Percentiles rank a stretch among this genome's conserved stretches.
These are phyloP conservation scores for Porphyridium purpureum DNA, from an alignment of 23 red algal species.

Conservation along the genomic window DNA sequence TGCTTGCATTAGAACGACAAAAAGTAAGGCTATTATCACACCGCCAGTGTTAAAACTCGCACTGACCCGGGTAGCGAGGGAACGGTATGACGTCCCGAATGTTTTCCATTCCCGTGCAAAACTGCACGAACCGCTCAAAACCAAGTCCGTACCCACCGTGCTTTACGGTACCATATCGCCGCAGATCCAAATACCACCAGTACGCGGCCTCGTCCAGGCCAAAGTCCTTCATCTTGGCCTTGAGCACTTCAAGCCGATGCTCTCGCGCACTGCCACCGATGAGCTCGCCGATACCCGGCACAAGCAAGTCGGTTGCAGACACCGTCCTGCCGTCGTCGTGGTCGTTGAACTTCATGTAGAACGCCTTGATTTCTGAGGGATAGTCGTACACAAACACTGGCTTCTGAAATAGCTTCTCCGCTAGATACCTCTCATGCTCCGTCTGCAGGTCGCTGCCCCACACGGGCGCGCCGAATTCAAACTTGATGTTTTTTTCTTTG, in stretches of 20 bases:
- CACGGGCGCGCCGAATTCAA: slow-evolving; percentile 78
- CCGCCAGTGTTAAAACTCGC: slow-evolving; percentile 95
- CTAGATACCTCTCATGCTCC: slow-evolving; percentile 91
- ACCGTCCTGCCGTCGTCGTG: slow-evolving; percentile 56
- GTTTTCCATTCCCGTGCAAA: slow-evolving; percentile 92
- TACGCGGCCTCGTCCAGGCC: slow-evolving; percentile 54
- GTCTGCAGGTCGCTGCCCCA: slow-evolving; percentile 90
- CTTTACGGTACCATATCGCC: slow-evolving; percentile 74
- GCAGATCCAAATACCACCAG: slow-evolving; percentile 96
- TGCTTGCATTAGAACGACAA: too few species aligned
- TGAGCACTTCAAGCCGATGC: slow-evolving; percentile 56
- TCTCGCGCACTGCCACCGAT: slow-evolving; percentile 85
- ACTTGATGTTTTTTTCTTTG: slow-evolving; percentile 14
- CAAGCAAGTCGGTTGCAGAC: slow-evolving; percentile 81
- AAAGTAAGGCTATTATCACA: too few species aligned
- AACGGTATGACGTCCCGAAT: slow-evolving; percentile 99
- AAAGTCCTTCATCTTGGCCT: slow-evolving; percentile 41
- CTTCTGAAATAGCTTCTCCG: slow-evolving; percentile 71
- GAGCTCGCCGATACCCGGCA: slow-evolving; percentile 91
- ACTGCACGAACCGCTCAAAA: slow-evolving; percentile 93
- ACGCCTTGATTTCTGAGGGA: slow-evolving; percentile 87
- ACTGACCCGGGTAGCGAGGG: slow-evolving; percentile 72
- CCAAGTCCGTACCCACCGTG: slow-evolving; percentile 97
- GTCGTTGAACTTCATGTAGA: slow-evolving; percentile 90
- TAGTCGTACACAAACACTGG: slow-evolving; percentile 99